These are phyloP conservation scores for Daldinia loculata DNA, from an alignment of 495 filamentous ascomycete genomes.

Conservation along the genomic window DNA sequence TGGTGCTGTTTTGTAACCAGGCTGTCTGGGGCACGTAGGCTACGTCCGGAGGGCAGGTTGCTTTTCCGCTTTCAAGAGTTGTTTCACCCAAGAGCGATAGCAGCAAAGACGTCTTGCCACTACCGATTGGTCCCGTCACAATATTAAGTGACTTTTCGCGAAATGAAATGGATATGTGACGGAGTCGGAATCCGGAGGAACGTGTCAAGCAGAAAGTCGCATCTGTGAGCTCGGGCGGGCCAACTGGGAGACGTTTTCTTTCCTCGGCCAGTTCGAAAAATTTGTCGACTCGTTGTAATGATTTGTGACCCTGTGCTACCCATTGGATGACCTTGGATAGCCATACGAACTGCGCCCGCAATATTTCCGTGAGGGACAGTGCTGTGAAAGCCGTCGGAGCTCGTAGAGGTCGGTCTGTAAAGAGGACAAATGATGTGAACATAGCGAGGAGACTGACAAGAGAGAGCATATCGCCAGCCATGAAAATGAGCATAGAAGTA, in stretches of 20 bases:
- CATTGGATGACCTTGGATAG: neutral
- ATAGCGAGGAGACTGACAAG: conserved; percentile 1
- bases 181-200: neutral
- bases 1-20: conserved; percentile 2
- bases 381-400: conserved; percentile 4
- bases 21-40: neutral
- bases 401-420: neutral
- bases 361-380: neutral
- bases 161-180: neutral
- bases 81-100: conserved; percentile 7
- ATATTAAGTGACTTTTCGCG: neutral
- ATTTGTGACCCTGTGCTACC: neutral
- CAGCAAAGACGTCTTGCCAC: conserved; percentile 1
- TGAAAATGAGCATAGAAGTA: neutral
- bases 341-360: conserved; percentile 7
- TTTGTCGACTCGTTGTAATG: conserved; percentile 1
- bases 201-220: conserved; percentile 4
- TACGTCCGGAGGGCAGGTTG: conserved; percentile 6
- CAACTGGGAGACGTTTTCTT: neutral
- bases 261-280: neutral
- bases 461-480: conserved; percentile 4
- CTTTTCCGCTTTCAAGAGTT: neutral
- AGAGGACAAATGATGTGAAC: neutral
- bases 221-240: neutral
- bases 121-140: neutral